These are phyloP conservation scores for Vitis hybrid DNA, from an alignment of 177 flowering plant species.

Conservation along the genomic window DNA sequence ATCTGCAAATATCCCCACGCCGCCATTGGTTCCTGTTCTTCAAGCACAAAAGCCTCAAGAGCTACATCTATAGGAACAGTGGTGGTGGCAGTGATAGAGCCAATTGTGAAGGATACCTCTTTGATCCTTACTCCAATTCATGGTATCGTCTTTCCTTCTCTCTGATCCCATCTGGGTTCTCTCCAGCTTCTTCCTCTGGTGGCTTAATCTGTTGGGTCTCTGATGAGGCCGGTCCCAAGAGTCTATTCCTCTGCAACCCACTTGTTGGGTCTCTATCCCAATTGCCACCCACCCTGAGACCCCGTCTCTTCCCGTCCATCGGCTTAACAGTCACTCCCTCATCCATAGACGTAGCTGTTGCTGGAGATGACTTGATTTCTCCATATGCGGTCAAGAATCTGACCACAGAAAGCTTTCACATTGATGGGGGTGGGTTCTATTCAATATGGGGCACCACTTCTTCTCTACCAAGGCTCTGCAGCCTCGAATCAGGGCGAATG, in stretches of 20 bases:
- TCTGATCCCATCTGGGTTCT: constrained; percentile 62
- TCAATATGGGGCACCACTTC: constrained; percentile 72
- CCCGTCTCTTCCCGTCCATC: constrained; percentile 78
- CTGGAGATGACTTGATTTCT: constrained; percentile 79
- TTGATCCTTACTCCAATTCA: constrained; percentile 55
- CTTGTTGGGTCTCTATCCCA: constrained; percentile 47
- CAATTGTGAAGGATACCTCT: constrained; percentile 47
- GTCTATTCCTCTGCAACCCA: constrained; percentile 67
- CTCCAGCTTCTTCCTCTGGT: constrained; percentile 71
- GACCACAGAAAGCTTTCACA: constrained; percentile 67
- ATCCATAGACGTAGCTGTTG: constrained; percentile 54
- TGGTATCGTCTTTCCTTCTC: constrained; percentile 68
- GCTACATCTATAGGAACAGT: constrained; percentile 36
- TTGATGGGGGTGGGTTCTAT: constrained; percentile 65
- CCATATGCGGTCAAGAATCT: constrained; percentile 69
- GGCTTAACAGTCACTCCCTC: constrained; percentile 52
- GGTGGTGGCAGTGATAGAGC: neutral
- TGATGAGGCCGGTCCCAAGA: constrained; percentile 63
- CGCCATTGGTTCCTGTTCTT: constrained; percentile 83
- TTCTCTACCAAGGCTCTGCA: constrained; percentile 73
- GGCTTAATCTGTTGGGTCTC: constrained; percentile 77
- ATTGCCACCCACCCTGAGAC: constrained; percentile 59
- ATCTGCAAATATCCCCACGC: constrained; percentile 52
- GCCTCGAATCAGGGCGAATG: constrained; percentile 78
- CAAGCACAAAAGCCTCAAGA: constrained; percentile 40